phyloP scores from a whole-genome alignment of 179 eudicot species.

The Carnegiea gigantea region DNA sequence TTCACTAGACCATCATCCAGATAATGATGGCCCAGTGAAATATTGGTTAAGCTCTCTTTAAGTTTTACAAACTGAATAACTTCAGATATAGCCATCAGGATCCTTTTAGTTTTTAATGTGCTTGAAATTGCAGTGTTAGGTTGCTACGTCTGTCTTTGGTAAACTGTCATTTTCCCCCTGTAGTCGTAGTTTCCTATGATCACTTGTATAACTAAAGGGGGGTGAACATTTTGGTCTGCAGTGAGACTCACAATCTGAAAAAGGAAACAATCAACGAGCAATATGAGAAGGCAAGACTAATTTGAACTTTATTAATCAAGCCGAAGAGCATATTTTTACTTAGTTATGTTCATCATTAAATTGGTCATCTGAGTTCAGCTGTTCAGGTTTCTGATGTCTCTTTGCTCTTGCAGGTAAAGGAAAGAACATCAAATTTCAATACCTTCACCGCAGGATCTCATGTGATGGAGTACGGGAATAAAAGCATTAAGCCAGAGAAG shows the following conservation, averaged over 20 bases:
- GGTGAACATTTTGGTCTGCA: constrained; percentile 25
- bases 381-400: not conserved
- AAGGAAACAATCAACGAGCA: constrained; percentile 74
- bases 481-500: constrained; percentile 58
- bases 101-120: not conserved
- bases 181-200: not conserved
- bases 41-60: no score
- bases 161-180: not conserved
- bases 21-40: no score
- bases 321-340: not conserved
- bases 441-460: constrained; percentile 70
- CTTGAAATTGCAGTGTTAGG: not conserved
- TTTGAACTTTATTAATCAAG: no score
- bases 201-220: constrained; percentile 4
- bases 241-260: constrained; percentile 85
- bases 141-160: not conserved
- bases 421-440: constrained; percentile 71
- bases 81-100: no score
- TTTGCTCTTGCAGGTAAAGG: constrained; percentile 55
- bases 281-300: constrained; percentile 43
- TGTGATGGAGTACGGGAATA: constrained; percentile 96
- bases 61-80: no score
- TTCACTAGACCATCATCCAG: no score
- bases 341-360: no score
- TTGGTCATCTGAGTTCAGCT: no score